These are phyloP conservation scores for Cairneyella variabilis DNA, from an alignment of 495 filamentous ascomycete genomes.

Conservation along the genomic window DNA sequence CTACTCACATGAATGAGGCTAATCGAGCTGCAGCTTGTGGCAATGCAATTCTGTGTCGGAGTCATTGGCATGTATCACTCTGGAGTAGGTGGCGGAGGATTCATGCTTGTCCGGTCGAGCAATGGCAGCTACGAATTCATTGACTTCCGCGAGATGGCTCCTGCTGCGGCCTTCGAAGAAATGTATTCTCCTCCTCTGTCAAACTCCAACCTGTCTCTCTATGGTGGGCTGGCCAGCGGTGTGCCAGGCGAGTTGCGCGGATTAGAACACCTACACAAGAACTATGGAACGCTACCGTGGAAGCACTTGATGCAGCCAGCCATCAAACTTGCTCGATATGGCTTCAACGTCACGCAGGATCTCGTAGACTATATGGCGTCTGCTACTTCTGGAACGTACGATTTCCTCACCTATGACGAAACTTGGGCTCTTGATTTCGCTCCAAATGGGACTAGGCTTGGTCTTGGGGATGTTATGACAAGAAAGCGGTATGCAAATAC, in stretches of 20 bases:
- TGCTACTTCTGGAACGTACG: slow-evolving; percentile 23
- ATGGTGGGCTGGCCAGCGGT: slow-evolving; percentile 69
- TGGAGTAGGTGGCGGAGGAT: slow-evolving; percentile 83
- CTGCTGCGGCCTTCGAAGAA: slow-evolving; percentile 67
- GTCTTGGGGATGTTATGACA: slow-evolving; percentile 73
- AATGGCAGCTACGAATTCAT: slow-evolving; percentile 68
- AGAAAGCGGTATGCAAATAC: slow-evolving; percentile 70
- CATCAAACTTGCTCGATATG: slow-evolving; percentile 65
- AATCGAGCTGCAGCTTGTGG: slow-evolving; percentile 41
- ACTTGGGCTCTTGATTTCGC: slow-evolving; percentile 87
- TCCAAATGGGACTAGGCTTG: slow-evolving; percentile 61
- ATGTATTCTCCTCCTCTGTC: slow-evolving; percentile 62
- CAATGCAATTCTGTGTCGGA: slow-evolving; percentile 69
- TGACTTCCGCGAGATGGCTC: slow-evolving; percentile 85
- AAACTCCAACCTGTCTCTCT: slow-evolving; percentile 37
- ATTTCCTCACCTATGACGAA: slow-evolving; percentile 70
- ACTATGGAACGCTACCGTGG: slow-evolving; percentile 71
- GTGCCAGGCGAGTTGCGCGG: slow-evolving; percentile 83
- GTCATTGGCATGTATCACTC: slow-evolving; percentile 84
- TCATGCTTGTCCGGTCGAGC: slow-evolving; percentile 66
- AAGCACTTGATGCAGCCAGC: slow-evolving; percentile 62
- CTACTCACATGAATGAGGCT: no score
- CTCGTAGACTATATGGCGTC: slow-evolving; percentile 63
- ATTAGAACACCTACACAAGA: slow-evolving; percentile 68
- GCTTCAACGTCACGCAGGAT: slow-evolving; percentile 65